These are phyloP conservation scores for Kodamaea sagamina DNA, from an alignment of 805 yeast species.

Conservation along the genomic window DNA sequence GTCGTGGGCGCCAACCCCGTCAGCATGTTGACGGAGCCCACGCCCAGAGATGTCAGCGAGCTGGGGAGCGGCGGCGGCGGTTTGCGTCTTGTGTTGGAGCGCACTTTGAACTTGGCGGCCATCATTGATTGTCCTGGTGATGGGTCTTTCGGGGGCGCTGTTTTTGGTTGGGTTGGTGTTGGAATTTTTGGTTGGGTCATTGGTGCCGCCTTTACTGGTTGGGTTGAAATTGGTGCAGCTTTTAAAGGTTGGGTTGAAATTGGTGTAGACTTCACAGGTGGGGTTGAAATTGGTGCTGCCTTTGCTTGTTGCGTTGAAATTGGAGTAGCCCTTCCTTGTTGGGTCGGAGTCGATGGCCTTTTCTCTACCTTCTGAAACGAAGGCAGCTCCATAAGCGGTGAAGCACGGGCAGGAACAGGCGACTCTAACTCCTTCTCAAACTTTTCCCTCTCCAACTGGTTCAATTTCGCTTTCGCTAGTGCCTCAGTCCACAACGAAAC, in stretches of 20 bases:
- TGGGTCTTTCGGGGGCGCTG: conserved; percentile 14
- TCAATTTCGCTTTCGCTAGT: conserved; percentile 36
- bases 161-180: too few species aligned
- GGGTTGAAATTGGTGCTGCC: too few species aligned
- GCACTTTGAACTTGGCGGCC: conserved; percentile 19
- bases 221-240: too few species aligned
- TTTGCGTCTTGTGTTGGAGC: conserved; percentile 25
- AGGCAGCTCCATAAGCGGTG: conserved; percentile 6
- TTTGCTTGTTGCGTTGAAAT: too few species aligned
- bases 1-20: conserved; percentile 28
- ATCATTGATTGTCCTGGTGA: conserved; percentile 17
- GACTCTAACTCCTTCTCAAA: background rate
- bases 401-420: conserved; percentile 1
- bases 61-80: conserved; percentile 33
- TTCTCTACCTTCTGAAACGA: conserved; percentile 1
- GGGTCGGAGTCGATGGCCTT: background rate
- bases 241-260: too few species aligned
- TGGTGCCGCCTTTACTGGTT: too few species aligned
- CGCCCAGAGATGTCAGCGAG: background rate
- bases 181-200: too few species aligned
- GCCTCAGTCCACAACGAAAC: conserved; percentile 59
- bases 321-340: conserved; percentile 1
- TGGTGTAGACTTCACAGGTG: too few species aligned
- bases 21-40: conserved; percentile 25
- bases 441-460: conserved; percentile 22